Percentiles rank a stretch among this genome's conserved stretches.
These are phyloP conservation scores for Talaromyces rugulosus DNA, from an alignment of 2,329 filamentous ascomycete species.

Conservation along the genomic window DNA sequence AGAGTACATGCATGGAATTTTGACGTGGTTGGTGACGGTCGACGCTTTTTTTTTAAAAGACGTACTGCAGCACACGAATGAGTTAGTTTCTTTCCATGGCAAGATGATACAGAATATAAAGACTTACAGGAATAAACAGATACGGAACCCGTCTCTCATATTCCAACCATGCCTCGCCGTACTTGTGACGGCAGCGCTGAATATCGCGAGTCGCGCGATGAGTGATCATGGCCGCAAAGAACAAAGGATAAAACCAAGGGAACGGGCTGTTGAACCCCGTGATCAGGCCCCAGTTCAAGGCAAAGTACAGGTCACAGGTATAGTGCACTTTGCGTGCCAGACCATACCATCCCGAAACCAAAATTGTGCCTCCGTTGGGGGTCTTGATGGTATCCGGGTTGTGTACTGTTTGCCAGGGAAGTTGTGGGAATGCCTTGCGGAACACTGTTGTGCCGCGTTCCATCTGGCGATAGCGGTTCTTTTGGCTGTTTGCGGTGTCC, in stretches of 20 bases:
- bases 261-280: constrained; percentile 77
- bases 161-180: constrained; percentile 76
- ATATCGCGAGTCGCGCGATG: constrained; percentile 75
- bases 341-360: constrained; percentile 83
- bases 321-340: constrained; percentile 78
- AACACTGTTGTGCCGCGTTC: constrained; percentile 66
- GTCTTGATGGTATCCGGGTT: constrained; percentile 77
- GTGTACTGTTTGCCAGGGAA: constrained; percentile 80
- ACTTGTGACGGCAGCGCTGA: constrained; percentile 69
- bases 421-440: constrained; percentile 80
- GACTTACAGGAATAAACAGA: constrained; percentile 70
- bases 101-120: background rate
- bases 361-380: constrained; percentile 67
- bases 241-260: constrained; percentile 84
- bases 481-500: constrained; percentile 89
- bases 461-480: constrained; percentile 82
- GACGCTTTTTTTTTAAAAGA: background rate
- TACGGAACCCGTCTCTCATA: constrained; percentile 78
- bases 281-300: constrained; percentile 73
- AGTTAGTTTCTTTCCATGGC: background rate
- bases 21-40: background rate
- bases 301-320: constrained; percentile 74
- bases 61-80: background rate
- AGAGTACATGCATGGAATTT: background rate
- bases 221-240: constrained; percentile 75